Evolutionary conservation across 768 basidiomycete species (phyloP), one percentile per base, ranked within the genome.

Genomic region (Gautieria morchelliformis): DNA sequence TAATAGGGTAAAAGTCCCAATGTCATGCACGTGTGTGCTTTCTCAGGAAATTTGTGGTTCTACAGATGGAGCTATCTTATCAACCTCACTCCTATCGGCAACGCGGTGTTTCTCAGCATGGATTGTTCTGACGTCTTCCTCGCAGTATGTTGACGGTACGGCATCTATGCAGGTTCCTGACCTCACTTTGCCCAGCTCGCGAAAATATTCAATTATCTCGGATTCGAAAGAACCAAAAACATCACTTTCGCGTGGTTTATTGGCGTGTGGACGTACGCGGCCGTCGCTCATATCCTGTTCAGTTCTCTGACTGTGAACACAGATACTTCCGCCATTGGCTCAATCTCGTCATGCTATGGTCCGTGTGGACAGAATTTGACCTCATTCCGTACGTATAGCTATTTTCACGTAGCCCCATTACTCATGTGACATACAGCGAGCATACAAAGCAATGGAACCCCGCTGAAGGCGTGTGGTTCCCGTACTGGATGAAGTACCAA

Each of bases 271-370:
- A 84, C 87, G 88, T 93, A 64, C 69, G 89, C 33, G 19, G 35
- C n/a, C 14, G 35, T 42, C 35, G 33, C 17, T 41, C 4, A 11
- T 54, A 8, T 53, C 15, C 15, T 52, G 24, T 49, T 54, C 19
- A 39, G 3, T 55, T 20, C 37, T 37, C 35, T 7, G 48, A 46
- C 52, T 15, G 54, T 44, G 4, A 15, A 11, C 42, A 14, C 65
- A 95, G 91, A 7, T 97, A 97, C 67, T 89, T 94, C 78, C 89
- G 95, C 4, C 93, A 94, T 68, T 96, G 87, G 66, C 74, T 94
- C 42, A 97, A 96, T 68, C 67, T 95, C 56, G 71, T 75, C 54
- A 94, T 98, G 20, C 78, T 98, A 15, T 87, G 82, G 78, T 95
- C 93, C 3, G 86, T 94, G 4, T 92, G 85, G 85, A 75, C 65